Evolutionary conservation across 495 filamentous ascomycete species (phyloP).

Genomic region (Hypomontagnella submonticulosa): DNA sequence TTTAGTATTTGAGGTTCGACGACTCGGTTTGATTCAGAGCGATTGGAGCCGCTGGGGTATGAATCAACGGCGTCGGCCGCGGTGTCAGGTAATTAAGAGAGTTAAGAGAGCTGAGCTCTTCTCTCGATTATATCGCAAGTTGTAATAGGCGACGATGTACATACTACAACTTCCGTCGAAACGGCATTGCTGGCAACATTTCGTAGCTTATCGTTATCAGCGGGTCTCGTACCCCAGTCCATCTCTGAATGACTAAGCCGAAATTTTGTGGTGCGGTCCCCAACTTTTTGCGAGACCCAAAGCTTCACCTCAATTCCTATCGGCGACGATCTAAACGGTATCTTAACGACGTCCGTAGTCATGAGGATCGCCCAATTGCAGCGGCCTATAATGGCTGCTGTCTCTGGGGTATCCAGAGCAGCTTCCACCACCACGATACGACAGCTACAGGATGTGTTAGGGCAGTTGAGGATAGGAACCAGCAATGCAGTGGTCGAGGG

Average conservation of each 20-base stretch:
- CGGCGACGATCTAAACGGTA: constrained; percentile 6
- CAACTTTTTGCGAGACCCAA: constrained; percentile 21
- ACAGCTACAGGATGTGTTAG: constrained; percentile 51
- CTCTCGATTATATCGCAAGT: neutral
- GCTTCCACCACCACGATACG: constrained; percentile 39
- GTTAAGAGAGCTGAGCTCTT: too few relatives aligned
- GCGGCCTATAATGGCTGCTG: constrained; percentile 60
- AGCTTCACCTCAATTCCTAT: constrained; percentile 3
- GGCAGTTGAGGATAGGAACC: constrained; percentile 50
- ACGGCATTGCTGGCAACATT: constrained; percentile 47
- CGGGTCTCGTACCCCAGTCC: neutral
- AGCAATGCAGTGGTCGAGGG: constrained; percentile 57
- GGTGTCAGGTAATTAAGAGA: too few relatives aligned
- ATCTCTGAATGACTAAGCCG: constrained; percentile 55
- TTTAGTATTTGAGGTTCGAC: too few relatives aligned
- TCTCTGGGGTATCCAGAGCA: constrained; percentile 50
- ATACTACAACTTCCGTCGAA: constrained; percentile 5
- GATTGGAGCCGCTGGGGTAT: too few relatives aligned
- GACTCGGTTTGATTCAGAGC: too few relatives aligned
- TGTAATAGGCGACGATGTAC: constrained; percentile 3
- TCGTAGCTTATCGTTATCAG: constrained; percentile 43
- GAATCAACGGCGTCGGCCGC: too few relatives aligned
- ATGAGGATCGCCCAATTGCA: constrained; percentile 67
- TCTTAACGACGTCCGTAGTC: constrained; percentile 20
- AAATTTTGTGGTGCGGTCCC: constrained; percentile 46